Evolutionary conservation across 2,329 filamentous ascomycete genomes (phyloP).

Genomic region (Malbranchea zuffiana): DNA sequence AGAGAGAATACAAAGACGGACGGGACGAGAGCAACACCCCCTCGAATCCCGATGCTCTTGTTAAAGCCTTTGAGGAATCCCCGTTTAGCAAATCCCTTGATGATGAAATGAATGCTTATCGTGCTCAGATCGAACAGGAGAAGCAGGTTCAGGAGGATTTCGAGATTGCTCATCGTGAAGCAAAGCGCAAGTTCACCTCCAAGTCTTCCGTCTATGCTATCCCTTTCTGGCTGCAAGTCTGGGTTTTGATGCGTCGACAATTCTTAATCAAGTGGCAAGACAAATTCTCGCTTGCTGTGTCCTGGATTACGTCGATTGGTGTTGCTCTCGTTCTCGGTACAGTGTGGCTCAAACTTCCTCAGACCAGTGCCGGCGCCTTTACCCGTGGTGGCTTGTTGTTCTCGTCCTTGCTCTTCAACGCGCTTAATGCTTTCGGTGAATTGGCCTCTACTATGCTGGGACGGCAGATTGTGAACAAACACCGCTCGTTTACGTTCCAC

Average conservation of each 20-base stretch:
- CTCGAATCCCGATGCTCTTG: conserved; percentile 60
- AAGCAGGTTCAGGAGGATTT: conserved; percentile 65
- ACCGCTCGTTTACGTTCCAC: conserved; percentile 74
- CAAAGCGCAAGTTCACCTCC: conserved; percentile 62
- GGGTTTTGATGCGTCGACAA: conserved; percentile 55
- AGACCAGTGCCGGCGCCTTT: conserved; percentile 61
- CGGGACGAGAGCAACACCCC: conserved; percentile 42
- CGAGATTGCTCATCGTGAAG: conserved; percentile 60
- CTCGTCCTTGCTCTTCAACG: conserved; percentile 78
- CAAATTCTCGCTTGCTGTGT: conserved; percentile 58
- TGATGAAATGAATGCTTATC: conserved; percentile 50
- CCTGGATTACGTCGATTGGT: conserved; percentile 56
- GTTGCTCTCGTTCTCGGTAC: conserved; percentile 69
- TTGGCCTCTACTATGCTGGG: conserved; percentile 76
- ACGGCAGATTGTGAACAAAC: conserved; percentile 86
- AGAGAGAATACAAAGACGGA: conserved; percentile 63
- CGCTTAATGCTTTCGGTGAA: conserved; percentile 68
- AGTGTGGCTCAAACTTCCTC: conserved; percentile 66
- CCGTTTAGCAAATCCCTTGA: conserved; percentile 35
- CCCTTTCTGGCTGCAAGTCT: conserved; percentile 63
- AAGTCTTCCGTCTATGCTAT: conserved; percentile 71
- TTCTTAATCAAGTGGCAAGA: conserved; percentile 68
- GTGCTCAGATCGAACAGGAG: conserved; percentile 51
- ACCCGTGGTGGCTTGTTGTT: conserved; percentile 70
- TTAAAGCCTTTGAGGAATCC: conserved; percentile 44